Conservation (phyloP, 768 basidiomycete species). For the Termitomyces sp. region DNA sequence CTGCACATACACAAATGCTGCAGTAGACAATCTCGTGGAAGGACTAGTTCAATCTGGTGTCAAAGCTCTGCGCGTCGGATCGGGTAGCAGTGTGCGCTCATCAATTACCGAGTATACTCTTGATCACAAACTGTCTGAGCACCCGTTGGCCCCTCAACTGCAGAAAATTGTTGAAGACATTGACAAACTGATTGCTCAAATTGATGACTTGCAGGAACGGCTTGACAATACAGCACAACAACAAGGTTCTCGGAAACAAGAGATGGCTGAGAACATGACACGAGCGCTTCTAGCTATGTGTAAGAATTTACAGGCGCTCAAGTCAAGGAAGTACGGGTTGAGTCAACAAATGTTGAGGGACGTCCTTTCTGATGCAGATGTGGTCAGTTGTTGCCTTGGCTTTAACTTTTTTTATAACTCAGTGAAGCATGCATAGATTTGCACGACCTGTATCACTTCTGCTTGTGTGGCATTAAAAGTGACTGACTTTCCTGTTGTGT, state of each 20-base stretch:
- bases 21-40: slow-evolving; percentile 87
- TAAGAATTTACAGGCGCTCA: slow-evolving; percentile 22
- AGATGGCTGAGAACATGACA: slow-evolving; percentile 28
- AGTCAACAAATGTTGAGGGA: slow-evolving; percentile 62
- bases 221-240: slow-evolving; percentile 13
- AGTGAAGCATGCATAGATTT: slow-evolving; percentile 46
- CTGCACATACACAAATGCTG: slow-evolving; percentile 92
- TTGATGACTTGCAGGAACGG: slow-evolving; percentile 19
- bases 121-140: slow-evolving; percentile 56
- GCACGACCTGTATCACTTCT: slow-evolving; percentile 84
- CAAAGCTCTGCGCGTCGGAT: slow-evolving; percentile 75
- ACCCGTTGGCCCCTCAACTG: slow-evolving; percentile 47
- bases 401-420: neutral
- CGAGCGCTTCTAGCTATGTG: slow-evolving; percentile 22
- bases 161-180: slow-evolving; percentile 36
- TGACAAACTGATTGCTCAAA: slow-evolving; percentile 21
- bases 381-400: slow-evolving; percentile 42
- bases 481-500: slow-evolving; percentile 88
- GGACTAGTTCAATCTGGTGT: slow-evolving; percentile 58
- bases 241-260: slow-evolving; percentile 15
- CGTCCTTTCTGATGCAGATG: slow-evolving; percentile 62
- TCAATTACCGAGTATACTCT: slow-evolving; percentile 56
- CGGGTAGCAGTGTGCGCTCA: slow-evolving; percentile 50
- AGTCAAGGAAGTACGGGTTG: slow-evolving; percentile 45
- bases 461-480: slow-evolving; percentile 60